Evolutionary conservation across 352 stramenopile genomes (phyloP).

Genomic region (Globisporangium nagaii): DNA sequence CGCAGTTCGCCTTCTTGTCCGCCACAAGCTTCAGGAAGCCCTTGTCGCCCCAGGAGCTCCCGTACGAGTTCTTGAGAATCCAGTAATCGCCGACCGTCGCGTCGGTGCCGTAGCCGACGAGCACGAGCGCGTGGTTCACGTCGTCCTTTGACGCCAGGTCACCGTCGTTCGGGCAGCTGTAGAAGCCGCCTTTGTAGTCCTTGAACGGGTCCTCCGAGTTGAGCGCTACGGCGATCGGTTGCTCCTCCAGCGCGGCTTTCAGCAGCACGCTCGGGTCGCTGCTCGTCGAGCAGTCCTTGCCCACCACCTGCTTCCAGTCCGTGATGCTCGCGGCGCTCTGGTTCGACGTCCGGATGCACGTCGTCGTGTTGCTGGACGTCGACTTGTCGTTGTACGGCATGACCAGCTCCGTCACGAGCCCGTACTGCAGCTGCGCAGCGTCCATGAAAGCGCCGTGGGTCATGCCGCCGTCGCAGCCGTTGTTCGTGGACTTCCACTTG

Average conservation of each 20-base stretch:
- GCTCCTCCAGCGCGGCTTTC: slow-evolving; percentile 41
- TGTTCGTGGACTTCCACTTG: slow-evolving; percentile 72
- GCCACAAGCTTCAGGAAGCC: slow-evolving; percentile 65
- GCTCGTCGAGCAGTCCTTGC: slow-evolving; percentile 43
- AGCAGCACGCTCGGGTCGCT: slow-evolving; percentile 50
- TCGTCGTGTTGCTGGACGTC: slow-evolving; percentile 6
- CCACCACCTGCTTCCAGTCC: slow-evolving; percentile 62
- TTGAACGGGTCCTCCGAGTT: slow-evolving; percentile 71
- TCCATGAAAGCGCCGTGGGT: slow-evolving; percentile 78
- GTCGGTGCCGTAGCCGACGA: slow-evolving; percentile 73
- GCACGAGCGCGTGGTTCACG: slow-evolving; percentile 70
- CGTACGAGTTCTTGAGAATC: slow-evolving; percentile 84
- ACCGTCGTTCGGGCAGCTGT: slow-evolving; percentile 63
- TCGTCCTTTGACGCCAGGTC: slow-evolving; percentile 56
- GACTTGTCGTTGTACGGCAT: slow-evolving; percentile 53
- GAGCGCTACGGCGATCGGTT: slow-evolving; percentile 73
- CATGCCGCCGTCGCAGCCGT: slow-evolving; percentile 78
- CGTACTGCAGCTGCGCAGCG: slow-evolving; percentile 46
- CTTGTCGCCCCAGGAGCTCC: slow-evolving; percentile 51
- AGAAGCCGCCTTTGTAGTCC: slow-evolving; percentile 63
- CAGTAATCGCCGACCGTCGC: slow-evolving; percentile 57
- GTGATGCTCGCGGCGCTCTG: slow-evolving; percentile 67
- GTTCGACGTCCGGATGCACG: slow-evolving; percentile 22
- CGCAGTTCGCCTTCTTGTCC: slow-evolving; percentile 72
- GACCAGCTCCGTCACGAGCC: slow-evolving; percentile 61